Evolutionary conservation across 371 early-diverging fungal genomes (phyloP), one percentile per base, ranked within the genome.

Genomic region (Zychaea mexicana): DNA sequence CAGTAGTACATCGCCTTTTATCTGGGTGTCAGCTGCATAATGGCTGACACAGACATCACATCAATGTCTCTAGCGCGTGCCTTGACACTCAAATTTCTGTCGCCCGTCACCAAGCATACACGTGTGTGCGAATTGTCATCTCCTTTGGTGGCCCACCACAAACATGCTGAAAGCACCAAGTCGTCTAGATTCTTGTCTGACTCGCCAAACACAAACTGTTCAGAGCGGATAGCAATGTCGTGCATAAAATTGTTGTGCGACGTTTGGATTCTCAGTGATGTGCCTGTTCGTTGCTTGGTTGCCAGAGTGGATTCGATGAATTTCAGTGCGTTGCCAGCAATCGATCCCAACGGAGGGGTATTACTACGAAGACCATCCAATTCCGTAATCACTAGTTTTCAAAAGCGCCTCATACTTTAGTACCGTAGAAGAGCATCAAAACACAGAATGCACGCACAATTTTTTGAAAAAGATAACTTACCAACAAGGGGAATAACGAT

Each of bases 171-270:
- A 8, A 89, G 71, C 36, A 89, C 82, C 36, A 89, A 75, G 54
- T 89, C 89, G 63, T 89, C 89, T 49, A 89, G 65, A 60, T 89
- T 89, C 52, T 83, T 86, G 57, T 85, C 87, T 2, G 79, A 78
- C 62, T 85, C 85, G 21, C 87, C 86, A 71, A 82, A 87, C 26
- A 83, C 77, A 64, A 89, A 87, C 22, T 85, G 85, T 52, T 89
- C 89, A 8, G 83, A 85, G 1, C 87, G 85, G 66, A 87, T 85
- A 3, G 82, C 79, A 33, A 88, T 76, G 49, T 85, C 87, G 56
- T 81, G 73, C 75, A 88, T 72, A 52, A 86, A 87, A 46, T 87
- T 87, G 52, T 86, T 83, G 52, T 85, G 86, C 4, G 87, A 85
- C n/a, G 89, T 89, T 66, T 89, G 89, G 59, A 89, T 78, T 54